phyloP scores from a whole-genome alignment of 495 filamentous ascomycete genomes.

The Letharia columbiana region DNA sequence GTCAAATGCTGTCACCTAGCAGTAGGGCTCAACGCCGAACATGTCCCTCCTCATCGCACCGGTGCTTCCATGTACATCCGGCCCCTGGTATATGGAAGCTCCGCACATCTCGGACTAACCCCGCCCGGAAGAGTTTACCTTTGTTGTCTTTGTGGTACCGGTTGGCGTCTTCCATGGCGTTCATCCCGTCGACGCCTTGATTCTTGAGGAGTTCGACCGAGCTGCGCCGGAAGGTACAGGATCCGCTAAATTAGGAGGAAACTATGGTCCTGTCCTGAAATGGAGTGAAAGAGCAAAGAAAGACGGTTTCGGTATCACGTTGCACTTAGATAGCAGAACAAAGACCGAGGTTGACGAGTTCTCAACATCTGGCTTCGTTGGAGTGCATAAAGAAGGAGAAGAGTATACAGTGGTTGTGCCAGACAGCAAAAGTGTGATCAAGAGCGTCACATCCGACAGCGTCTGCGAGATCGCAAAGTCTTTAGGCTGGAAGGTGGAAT shows the following conservation, averaged over 20 bases:
- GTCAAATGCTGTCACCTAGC: slow-evolving; percentile 65
- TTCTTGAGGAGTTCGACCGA: slow-evolving; percentile 70
- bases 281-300: slow-evolving; percentile 66
- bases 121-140: slow-evolving; percentile 85
- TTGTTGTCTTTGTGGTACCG: slow-evolving; percentile 75
- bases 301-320: slow-evolving; percentile 74
- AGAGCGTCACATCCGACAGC: slow-evolving; percentile 69
- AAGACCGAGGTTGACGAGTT: slow-evolving; percentile 83
- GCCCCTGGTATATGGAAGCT: slow-evolving; percentile 75
- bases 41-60: slow-evolving; percentile 73
- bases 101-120: slow-evolving; percentile 68
- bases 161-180: slow-evolving; percentile 86
- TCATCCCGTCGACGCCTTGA: slow-evolving; percentile 67
- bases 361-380: slow-evolving; percentile 78
- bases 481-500: slow-evolving; percentile 61
- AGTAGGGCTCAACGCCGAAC: slow-evolving; percentile 77
- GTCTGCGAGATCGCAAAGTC: slow-evolving; percentile 57
- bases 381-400: slow-evolving; percentile 51
- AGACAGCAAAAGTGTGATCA: slow-evolving; percentile 71
- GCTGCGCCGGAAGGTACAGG: slow-evolving; percentile 67
- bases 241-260: slow-evolving; percentile 66
- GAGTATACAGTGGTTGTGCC: slow-evolving; percentile 67
- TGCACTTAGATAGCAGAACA: slow-evolving; percentile 76
- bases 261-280: slow-evolving; percentile 73
- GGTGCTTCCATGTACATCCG: slow-evolving; percentile 85